These are phyloP conservation scores for Catharanthus roseus DNA, from an alignment of 257 asterid genomes.

Conservation along the genomic window DNA sequence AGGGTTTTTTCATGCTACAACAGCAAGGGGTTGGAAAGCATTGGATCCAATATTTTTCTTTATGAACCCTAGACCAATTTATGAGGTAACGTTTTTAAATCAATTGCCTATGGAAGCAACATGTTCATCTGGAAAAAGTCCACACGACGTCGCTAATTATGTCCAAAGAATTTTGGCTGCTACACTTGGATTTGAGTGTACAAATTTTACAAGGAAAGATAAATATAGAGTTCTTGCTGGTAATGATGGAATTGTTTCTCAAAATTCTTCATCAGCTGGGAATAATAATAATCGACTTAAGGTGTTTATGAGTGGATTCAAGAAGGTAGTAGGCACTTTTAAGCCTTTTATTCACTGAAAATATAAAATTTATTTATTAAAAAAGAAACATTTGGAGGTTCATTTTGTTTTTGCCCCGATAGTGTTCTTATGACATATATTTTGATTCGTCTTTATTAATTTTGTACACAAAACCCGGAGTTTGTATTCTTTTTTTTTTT, in stretches of 20 bases:
- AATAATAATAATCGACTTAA: conserved; percentile 17
- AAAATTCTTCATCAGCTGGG: conserved; percentile 2
- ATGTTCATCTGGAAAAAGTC: conserved; percentile 71
- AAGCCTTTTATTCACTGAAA: conserved; percentile 29
- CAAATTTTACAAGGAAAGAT: conserved; percentile 77
- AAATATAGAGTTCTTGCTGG: conserved; percentile 88
- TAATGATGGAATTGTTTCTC: conserved; percentile 64
- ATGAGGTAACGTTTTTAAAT: conserved; percentile 72
- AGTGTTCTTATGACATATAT: neutral
- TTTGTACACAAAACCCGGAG: neutral
- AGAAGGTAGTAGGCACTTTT: conserved; percentile 44
- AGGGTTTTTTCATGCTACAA: conserved; percentile 80
- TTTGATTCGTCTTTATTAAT: neutral
- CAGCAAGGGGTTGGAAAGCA: conserved; percentile 86
- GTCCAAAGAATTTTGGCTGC: conserved; percentile 83
- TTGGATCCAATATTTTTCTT: conserved; percentile 83
- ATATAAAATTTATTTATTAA: too few relatives aligned
- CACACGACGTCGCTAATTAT: conserved; percentile 85
- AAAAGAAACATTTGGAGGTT: neutral
- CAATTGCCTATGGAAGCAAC: conserved; percentile 84
- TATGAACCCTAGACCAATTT: conserved; percentile 85
- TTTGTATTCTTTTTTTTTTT: conserved; percentile 13
- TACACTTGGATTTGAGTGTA: conserved; percentile 88
- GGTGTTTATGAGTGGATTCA: conserved; percentile 23
- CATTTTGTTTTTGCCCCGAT: neutral